These are phyloP conservation scores for Diaporthe velutina DNA, from an alignment of 2,329 filamentous ascomycete genomes.

Conservation along the genomic window DNA sequence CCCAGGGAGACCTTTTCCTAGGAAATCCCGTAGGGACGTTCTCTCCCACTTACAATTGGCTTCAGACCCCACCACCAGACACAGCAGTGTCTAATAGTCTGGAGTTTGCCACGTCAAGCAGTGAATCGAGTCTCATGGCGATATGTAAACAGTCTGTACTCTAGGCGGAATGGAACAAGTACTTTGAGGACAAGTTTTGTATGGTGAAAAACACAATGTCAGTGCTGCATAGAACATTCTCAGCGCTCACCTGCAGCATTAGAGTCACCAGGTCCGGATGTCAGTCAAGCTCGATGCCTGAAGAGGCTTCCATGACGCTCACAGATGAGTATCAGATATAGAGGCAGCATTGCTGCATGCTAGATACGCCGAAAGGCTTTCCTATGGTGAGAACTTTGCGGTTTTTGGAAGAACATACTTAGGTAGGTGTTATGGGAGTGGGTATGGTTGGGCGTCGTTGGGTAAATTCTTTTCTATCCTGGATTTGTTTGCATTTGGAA, in stretches of 20 bases:
- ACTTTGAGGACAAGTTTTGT: neutral
- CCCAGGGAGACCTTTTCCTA: too few species aligned
- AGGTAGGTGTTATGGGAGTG: too few species aligned
- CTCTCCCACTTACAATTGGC: too few species aligned
- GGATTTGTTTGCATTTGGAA: too few species aligned
- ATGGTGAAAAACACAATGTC: neutral
- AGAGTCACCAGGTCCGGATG: neutral
- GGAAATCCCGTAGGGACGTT: too few species aligned
- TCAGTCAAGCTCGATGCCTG: neutral
- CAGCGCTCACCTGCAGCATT: neutral
- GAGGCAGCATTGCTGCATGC: neutral
- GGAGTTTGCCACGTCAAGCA: neutral
- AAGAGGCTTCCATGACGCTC: neutral
- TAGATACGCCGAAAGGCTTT: neutral
- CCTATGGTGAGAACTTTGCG: neutral
- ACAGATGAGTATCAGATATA: neutral
- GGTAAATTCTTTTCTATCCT: too few species aligned
- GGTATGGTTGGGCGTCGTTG: too few species aligned
- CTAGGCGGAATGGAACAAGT: neutral
- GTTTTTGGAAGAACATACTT: neutral
- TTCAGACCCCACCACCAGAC: too few species aligned
- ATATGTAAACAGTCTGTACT: neutral
- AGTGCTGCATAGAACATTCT: neutral
- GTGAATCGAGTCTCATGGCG: neutral
- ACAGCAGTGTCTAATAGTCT: neutral